Base-by-base conservation (phyloP, 176 grass and related monocot genomes). In the Raddia distichophylla region DNA sequence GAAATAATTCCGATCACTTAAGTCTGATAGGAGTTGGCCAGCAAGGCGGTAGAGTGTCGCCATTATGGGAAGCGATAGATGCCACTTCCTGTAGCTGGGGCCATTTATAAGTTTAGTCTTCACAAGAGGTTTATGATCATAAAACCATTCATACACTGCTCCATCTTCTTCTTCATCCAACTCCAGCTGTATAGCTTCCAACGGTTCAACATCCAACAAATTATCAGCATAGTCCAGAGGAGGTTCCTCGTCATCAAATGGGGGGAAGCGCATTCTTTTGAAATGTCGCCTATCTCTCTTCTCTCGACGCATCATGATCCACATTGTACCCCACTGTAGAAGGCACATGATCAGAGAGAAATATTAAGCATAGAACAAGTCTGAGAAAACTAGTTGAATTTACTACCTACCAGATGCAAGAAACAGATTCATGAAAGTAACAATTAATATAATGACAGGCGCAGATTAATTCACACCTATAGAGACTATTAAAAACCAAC, bases 241-340 rank as follows among this genome's bases (percentile, higher is more conserved):
- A 54, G 96, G 96, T 63, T 98, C 96, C 82, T 98, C 96, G 57
- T 98, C 96, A 64, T 98, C 96, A 90, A 98, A 98, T 78, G 96
- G 96, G 80, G 96, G 96, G 81, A 98, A 98, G 8, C 96, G 86
- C 96, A 98, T 98, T 87, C 96, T 87, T 88, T 98, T 98, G 64
- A 98, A 98, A 85, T 98, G 96, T 0, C 96, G 76, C 46, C 92
- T 89, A 75, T 98, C 96, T 86, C 96, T 89, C 75, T 98, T 98
- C 82, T 98, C 96, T 67, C 96, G 85, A 13, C 92, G 78, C 96
- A 98, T 98, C 96, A 98, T 98, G 84, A 98, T 98, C 96, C 96
- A 98, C 96, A 98, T 98, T 40, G 96, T 93, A 53, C 93, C 96
- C 96, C 96, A 98, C 92, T 98, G 83, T 34, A 10, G 45, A 91